phyloP scores from a whole-genome alignment of 768 basidiomycete species.

The Arthromyces matolae region DNA sequence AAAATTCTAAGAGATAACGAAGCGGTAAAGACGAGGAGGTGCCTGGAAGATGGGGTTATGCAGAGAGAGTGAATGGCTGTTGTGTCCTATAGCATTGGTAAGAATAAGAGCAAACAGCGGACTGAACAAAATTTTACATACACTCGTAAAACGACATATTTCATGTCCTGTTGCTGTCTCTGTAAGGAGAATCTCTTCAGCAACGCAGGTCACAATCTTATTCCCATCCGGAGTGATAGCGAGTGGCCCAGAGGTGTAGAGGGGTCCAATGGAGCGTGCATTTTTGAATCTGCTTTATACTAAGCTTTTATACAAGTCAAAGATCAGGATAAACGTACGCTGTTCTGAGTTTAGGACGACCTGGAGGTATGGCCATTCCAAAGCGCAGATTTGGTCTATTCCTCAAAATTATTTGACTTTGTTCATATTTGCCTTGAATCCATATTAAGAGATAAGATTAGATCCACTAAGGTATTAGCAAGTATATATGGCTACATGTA shows the following conservation, averaged over 20 bases:
- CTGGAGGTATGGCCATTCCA: conserved; percentile 31
- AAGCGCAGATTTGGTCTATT: neutral
- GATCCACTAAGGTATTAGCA: neutral
- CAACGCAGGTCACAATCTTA: conserved; percentile 81
- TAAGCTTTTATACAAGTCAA: conserved; percentile 7
- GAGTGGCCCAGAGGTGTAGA: conserved; percentile 88
- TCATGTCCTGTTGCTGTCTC: conserved; percentile 69
- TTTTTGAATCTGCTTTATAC: conserved; percentile 68
- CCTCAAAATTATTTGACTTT: conserved; percentile 17
- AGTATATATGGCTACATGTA: too few species aligned
- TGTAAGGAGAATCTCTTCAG: conserved; percentile 81
- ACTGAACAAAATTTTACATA: conserved; percentile 38
- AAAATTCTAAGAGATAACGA: conserved; percentile 82
- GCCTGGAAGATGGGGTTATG: conserved; percentile 68
- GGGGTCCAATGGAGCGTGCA: conserved; percentile 63
- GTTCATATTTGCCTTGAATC: conserved; percentile 10
- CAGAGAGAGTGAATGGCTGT: conserved; percentile 82
- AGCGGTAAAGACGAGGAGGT: conserved; percentile 77
- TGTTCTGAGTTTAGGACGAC: conserved; percentile 54
- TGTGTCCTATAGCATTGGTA: conserved; percentile 58
- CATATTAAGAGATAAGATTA: neutral
- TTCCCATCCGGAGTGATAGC: conserved; percentile 74
- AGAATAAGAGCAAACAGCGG: neutral
- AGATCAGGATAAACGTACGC: conserved; percentile 41
- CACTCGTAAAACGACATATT: conserved; percentile 80